Base-by-base conservation (phyloP, 1,139 yeast species). In the Lodderomyces oxycetoniae region DNA sequence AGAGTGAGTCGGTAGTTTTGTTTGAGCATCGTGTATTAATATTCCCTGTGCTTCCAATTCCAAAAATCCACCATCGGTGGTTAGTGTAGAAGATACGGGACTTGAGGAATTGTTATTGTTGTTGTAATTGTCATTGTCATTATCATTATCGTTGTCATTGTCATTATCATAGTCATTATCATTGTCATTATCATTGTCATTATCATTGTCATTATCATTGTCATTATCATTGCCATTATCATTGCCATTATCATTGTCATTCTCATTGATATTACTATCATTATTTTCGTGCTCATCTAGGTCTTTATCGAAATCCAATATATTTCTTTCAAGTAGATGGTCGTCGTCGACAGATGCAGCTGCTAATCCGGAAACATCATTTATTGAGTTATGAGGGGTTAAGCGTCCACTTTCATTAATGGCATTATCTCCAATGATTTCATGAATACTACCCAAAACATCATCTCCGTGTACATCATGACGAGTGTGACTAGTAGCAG, bases 11-110 rank as follows among this genome's bases (percentile, higher is more conserved):
- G 94, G 88, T n/a, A 70, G 56, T 10, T 67, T 67, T 0, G 78
- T 65, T 32, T 63, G 61, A 3, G 71, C 57, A 47, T 83, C 84
- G 45, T 79, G 85, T n/a, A 91, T 82, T 24, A 91, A 57, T n/a
- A 91, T 82, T 5, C 99, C 99, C 50, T 89, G 96, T 0, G 96
- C 97, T 54, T 89, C 98, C 27, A 91, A 61, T 47, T 86, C 93
- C 3, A 80, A 71, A 10, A 73, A 59, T 8, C 71, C 76, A 6
- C 83, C 83, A 50, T 77, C 76, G 23, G 74, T 73, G 0, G 79
- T 69, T 10, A 74, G 35, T 34, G 55, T 54, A 35, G 69, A 58
- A 39, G 52, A 59, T 32, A 44, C 32, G 7, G 55, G 47, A 35
- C 56, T 53, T 8, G 30, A 24, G 6, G 14, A 7, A 19, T 7